Percentiles rank a stretch among this genome's conserved stretches.
Evolutionary conservation across 2,329 filamentous ascomycete species (phyloP).

Genomic region (Colletotrichum musicola): DNA sequence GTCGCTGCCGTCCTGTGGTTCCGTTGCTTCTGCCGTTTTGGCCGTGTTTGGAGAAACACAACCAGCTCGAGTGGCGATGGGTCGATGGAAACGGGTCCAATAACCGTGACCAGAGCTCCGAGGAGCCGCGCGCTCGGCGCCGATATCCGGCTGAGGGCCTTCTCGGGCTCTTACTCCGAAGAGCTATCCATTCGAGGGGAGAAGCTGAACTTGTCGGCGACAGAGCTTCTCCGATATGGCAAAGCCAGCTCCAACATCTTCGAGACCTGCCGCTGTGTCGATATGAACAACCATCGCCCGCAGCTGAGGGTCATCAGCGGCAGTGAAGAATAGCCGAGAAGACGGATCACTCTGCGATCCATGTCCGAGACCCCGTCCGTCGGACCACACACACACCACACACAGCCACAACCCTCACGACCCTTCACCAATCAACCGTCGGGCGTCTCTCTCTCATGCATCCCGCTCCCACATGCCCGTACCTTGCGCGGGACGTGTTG

Average conservation of each 20-base stretch:
- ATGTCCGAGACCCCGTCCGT: slow-evolving; percentile 1
- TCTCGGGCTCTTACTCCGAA: neutral
- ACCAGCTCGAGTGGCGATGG: neutral
- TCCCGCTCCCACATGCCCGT: slow-evolving; percentile 28
- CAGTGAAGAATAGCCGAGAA: neutral
- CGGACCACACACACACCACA: slow-evolving; percentile 21
- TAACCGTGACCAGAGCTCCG: slow-evolving; percentile 1
- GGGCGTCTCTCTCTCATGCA: neutral
- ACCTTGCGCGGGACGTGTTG: slow-evolving; percentile 32
- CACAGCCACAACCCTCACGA: slow-evolving; percentile 21
- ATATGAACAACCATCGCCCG: neutral
- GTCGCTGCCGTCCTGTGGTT: neutral
- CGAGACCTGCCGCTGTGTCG: neutral
- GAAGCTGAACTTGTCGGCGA: neutral
- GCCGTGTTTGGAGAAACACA: neutral
- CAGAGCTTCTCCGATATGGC: neutral
- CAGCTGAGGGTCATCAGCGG: neutral
- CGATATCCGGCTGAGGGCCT: slow-evolving; percentile 3
- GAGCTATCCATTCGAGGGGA: too few relatives aligned
- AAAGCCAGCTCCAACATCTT: neutral
- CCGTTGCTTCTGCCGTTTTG: neutral
- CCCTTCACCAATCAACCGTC: slow-evolving; percentile 14
- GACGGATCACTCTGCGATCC: slow-evolving; percentile 5
- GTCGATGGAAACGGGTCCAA: neutral
- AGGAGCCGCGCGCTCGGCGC: slow-evolving; percentile 14